Evolutionary conservation across 2,329 filamentous ascomycete genomes (phyloP), one percentile per base, ranked within the genome.

Genomic region (Apiospora pterosperma): DNA sequence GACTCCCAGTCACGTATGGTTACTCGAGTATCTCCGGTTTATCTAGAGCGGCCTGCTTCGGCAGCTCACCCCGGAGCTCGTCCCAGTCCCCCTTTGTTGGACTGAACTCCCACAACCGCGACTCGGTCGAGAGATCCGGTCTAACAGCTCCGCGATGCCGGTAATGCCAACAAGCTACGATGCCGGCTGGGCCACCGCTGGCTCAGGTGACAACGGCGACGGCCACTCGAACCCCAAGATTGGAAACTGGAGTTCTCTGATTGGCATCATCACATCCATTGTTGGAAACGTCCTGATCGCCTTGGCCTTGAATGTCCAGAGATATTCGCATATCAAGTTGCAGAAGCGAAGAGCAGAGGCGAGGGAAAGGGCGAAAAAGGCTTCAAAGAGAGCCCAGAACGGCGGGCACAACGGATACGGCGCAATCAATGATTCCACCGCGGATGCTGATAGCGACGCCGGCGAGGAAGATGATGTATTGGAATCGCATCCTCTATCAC

Each of bases 241-340:
- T 28, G 84, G 86, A 69, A 82, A 89, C 76, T 98, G 95, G 94
- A 97, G 93, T 59, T 96, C 93, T 31, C 82, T 98, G 63, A 98
- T 99, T 74, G 96, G 96, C 71, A 97, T 99, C 73, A 79, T 95
- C 63, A 97, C 94, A 3, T 94, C 96, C 61, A 96, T 99, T 73
- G 85, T 91, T 62, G 96, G 96, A 64, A 99, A 99, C 73, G 82
- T 97, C 38, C 85, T 99, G 62, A 98, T 99, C 69, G 97, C 95
- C 0, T 89, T 99, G 68, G 96, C 96, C 14, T 87, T 99, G 67
- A 99, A 99, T 75, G 95, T 96, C 61, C 96, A 99, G 78, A 89
- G 96, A 69, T 98, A 98, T 76, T 95, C 96, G 38, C 96, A 99
- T 75, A 92, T 96, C 64, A 87, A 90, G 64, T 85, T 99, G 67